Conservation (phyloP, 1,284 basidiomycete genomes). For the Neonothopanus nambi region DNA sequence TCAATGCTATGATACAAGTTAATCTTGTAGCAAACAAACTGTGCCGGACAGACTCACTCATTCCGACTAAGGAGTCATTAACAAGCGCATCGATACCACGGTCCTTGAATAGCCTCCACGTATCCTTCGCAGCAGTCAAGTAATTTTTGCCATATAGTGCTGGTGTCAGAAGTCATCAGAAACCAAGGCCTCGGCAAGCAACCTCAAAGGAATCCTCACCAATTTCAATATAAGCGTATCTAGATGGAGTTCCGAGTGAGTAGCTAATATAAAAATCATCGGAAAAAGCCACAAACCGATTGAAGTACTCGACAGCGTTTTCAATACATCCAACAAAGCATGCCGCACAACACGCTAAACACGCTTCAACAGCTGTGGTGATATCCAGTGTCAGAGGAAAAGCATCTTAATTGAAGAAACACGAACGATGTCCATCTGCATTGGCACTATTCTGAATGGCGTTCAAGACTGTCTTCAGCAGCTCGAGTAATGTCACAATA, state of each 20-base stretch:
- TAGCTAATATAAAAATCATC: background rate
- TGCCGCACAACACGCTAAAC: conserved; percentile 77
- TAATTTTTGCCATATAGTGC: conserved; percentile 89
- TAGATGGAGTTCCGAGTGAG: conserved; percentile 20
- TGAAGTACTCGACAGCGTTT: conserved; percentile 77
- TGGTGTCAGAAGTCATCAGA: conserved; percentile 23
- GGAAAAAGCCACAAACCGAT: conserved; percentile 49
- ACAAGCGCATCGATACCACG: conserved; percentile 84
- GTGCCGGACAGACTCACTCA: conserved; percentile 48
- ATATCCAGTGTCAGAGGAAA: background rate
- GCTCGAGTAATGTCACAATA: conserved; percentile 85
- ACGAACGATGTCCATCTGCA: conserved; percentile 73
- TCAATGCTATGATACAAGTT: conserved; percentile 46
- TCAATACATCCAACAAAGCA: conserved; percentile 82
- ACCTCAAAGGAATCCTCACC: conserved; percentile 35
- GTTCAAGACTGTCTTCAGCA: conserved; percentile 70
- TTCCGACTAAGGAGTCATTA: conserved; percentile 85
- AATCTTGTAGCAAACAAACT: background rate
- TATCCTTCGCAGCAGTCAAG: conserved; percentile 85
- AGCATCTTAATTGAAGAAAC: conserved; percentile 12
- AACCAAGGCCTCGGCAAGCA: background rate
- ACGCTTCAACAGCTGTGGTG: conserved; percentile 61
- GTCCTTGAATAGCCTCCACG: conserved; percentile 85
- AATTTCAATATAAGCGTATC: conserved; percentile 85
- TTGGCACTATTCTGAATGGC: conserved; percentile 68